A percentile compares a stretch with the other conserved stretches of the same genome.
Conservation (phyloP, 2,329 filamentous ascomycete genomes). For the Podosphaera fusca region DNA sequence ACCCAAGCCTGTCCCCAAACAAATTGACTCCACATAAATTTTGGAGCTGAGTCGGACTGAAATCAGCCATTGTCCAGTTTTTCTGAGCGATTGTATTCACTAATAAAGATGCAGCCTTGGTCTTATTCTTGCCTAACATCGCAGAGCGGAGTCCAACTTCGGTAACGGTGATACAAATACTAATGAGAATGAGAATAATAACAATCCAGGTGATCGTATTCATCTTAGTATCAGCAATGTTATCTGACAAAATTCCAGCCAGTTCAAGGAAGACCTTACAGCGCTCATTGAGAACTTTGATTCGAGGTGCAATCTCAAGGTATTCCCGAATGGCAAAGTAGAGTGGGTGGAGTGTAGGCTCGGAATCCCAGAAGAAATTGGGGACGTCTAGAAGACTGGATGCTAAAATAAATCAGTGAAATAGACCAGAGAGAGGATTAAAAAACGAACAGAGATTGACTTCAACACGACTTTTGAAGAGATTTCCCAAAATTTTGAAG, state of each 20-base stretch:
- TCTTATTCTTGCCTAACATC: constrained; percentile 29
- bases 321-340: constrained; percentile 92
- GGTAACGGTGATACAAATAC: constrained; percentile 72
- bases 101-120: constrained; percentile 1
- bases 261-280: constrained; percentile 92
- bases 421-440: not conserved
- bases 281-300: constrained; percentile 89
- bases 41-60: constrained; percentile 11
- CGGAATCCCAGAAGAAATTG: constrained; percentile 96
- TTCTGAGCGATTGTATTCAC: constrained; percentile 1
- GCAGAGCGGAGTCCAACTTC: constrained; percentile 76
- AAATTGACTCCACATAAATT: constrained; percentile 12
- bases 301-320: constrained; percentile 86
- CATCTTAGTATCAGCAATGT: constrained; percentile 85
- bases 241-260: constrained; percentile 82
- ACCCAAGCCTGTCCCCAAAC: too few species aligned
- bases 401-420: constrained; percentile 25
- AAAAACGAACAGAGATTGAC: constrained; percentile 73
- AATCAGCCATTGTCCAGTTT: constrained; percentile 13
- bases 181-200: constrained; percentile 77
- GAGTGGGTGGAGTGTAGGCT: constrained; percentile 81
- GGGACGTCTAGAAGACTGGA: constrained; percentile 91
- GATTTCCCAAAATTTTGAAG: constrained; percentile 65
- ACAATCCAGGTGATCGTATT: constrained; percentile 94
- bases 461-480: constrained; percentile 88